Conservation (phyloP, 1,284 basidiomycete genomes). For the Butyriboletus appendiculatus region DNA sequence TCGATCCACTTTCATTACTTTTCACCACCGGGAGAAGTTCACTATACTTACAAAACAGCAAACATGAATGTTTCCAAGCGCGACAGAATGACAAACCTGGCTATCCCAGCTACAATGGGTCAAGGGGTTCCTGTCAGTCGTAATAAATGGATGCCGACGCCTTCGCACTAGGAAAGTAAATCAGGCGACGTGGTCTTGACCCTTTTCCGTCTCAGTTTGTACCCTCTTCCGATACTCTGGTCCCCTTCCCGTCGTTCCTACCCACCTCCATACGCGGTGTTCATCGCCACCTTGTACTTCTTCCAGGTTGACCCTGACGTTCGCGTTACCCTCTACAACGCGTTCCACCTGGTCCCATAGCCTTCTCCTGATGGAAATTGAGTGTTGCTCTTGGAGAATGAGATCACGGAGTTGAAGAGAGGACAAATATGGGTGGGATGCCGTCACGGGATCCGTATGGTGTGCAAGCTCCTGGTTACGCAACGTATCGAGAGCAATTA, state of each 20-base stretch:
- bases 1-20: constrained; percentile 28
- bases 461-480: constrained; percentile 87
- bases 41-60: constrained; percentile 21
- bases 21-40: constrained; percentile 27
- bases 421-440: constrained; percentile 81
- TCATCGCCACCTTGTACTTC: constrained; percentile 90
- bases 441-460: constrained; percentile 80
- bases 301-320: constrained; percentile 87
- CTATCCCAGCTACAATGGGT: constrained; percentile 21
- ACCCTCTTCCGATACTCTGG: constrained; percentile 39
- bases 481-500: constrained; percentile 78
- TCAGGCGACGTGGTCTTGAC: constrained; percentile 29
- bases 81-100: constrained; percentile 11
- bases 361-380: constrained; percentile 62
- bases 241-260: constrained; percentile 52
- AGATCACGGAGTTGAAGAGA: constrained; percentile 91
- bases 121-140: constrained; percentile 29
- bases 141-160: constrained; percentile 12
- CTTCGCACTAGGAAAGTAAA: constrained; percentile 9
- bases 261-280: constrained; percentile 83
- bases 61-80: constrained; percentile 22
- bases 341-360: constrained; percentile 89
- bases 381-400: constrained; percentile 82
- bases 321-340: constrained; percentile 92
- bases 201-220: constrained; percentile 30